Percentiles rank a stretch among this genome's conserved stretches.
phyloP scores from a whole-genome alignment of 805 yeast species.

The Pichia membranifaciens region DNA sequence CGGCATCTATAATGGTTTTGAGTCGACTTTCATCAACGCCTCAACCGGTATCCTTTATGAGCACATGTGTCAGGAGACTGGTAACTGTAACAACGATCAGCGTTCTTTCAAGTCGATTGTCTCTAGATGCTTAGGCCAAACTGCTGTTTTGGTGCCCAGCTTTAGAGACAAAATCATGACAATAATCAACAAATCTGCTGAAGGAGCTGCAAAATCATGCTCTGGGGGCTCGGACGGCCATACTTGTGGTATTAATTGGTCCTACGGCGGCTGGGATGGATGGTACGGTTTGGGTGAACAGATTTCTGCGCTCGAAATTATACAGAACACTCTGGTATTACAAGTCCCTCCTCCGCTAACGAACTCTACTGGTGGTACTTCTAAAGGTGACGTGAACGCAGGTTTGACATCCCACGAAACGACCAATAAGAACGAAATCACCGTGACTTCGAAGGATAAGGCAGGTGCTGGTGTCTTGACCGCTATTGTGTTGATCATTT shows the following conservation, averaged over 20 bases:
- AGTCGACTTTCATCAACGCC: conserved; percentile 39
- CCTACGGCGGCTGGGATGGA: conserved; percentile 53
- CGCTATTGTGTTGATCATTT: conserved; percentile 55
- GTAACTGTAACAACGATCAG: conserved; percentile 67
- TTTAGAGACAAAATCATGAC: conserved; percentile 37
- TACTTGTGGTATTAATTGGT: conserved; percentile 82
- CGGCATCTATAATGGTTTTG: conserved; percentile 34
- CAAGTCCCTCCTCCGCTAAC: conserved; percentile 55
- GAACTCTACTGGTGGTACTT: conserved; percentile 59
- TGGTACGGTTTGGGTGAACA: conserved; percentile 80
- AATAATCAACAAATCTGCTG: conserved; percentile 39
- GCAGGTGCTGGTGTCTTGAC: conserved; percentile 92
- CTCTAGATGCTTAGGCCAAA: conserved; percentile 55
- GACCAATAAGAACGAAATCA: conserved; percentile 35
- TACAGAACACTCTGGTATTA: conserved; percentile 40
- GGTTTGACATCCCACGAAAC: conserved; percentile 54
- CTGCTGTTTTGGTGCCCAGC: conserved; percentile 50
- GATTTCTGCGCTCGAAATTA: conserved; percentile 65
- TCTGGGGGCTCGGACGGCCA: conserved; percentile 80
- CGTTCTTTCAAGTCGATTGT: conserved; percentile 68
- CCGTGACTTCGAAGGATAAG: conserved; percentile 55
- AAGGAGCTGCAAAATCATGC: conserved; percentile 73
- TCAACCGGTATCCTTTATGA: conserved; percentile 48
- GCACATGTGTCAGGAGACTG: conserved; percentile 48
- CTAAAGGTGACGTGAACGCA: conserved; percentile 48